These are phyloP conservation scores for Citrullus amarus DNA, from an alignment of 306 rosid species.

Conservation along the genomic window DNA sequence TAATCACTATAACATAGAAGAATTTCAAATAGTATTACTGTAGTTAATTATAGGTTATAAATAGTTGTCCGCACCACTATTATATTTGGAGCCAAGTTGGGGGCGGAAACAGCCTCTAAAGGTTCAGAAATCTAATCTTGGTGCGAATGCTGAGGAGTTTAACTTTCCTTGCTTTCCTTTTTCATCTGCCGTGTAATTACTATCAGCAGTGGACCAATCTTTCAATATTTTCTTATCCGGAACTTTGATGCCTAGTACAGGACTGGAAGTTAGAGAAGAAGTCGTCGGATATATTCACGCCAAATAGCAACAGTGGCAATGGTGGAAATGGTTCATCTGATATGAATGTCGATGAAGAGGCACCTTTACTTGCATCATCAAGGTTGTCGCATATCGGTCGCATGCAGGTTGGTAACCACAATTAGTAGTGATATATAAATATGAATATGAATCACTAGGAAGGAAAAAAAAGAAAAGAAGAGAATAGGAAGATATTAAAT, in stretches of 20 bases:
- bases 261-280: slow-evolving; percentile 93
- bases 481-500: background rate
- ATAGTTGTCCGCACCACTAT: no score
- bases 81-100: no score
- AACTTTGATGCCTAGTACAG: slow-evolving; percentile 24
- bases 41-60: no score
- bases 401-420: slow-evolving; percentile 34
- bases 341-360: slow-evolving; percentile 45
- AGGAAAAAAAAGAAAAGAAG: background rate
- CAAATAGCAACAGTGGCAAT: slow-evolving; percentile 19
- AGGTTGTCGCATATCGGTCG: slow-evolving; percentile 76
- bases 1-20: no score
- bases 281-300: slow-evolving; percentile 48
- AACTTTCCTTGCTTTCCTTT: background rate
- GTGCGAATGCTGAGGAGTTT: background rate
- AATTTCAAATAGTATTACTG: no score
- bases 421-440: slow-evolving; percentile 18
- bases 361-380: slow-evolving; percentile 60
- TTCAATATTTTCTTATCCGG: background rate
- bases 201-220: background rate
- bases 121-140: background rate
- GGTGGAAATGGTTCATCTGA: slow-evolving; percentile 25
- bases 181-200: background rate
- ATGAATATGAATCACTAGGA: slow-evolving; percentile 5
- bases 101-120: background rate